Base-by-base conservation (phyloP, 345 rosid species). In the Draba incana region DNA sequence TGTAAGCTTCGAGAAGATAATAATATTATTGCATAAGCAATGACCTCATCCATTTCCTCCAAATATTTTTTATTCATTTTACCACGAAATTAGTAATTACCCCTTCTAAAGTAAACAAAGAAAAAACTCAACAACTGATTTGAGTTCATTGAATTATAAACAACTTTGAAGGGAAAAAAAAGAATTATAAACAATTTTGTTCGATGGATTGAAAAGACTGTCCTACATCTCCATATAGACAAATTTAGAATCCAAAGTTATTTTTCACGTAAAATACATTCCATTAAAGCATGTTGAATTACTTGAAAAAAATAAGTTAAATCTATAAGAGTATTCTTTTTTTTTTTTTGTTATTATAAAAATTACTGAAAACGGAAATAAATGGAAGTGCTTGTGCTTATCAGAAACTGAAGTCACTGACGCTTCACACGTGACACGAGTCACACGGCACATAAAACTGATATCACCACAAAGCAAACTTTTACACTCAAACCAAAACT, bases 21-120 rank as follows among this genome's bases (percentile, higher is more conserved):
- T 42, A 61, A 61, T 25, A 50, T 42, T 51, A 61, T 51, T 70
- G 45, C 67, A 69, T 60, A 41, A 69, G 67, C 74, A 60, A 50
- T 60, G 74, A 60, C 67, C 60, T 69, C 60, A 58, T 49, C 55
- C 20, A 20, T 31, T 37, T 61, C 47, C 30, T 39, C 46, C 62
- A 56, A 35, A 15, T 61, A 31, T 31, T 4, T 31, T 31, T 31
- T 11, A 5, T 16, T 57, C 39, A 8, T 12, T 16, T 12, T 41
- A 23, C 49, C 20, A 51, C 11, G 8, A 53, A 53, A 28, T 8
- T 35, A 35, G 39, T 35, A 35, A 35, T 35, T 35, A 35, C 39
- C 10, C 1, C 39, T 6, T 2, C 39, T 35, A 35, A 20, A 20
- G 20, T 20, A 20, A 35, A 35, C 10, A 35, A 35, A 35, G 39